Conservation (phyloP, 148 eudicot species). For the Rhododendron kiyosumense region DNA sequence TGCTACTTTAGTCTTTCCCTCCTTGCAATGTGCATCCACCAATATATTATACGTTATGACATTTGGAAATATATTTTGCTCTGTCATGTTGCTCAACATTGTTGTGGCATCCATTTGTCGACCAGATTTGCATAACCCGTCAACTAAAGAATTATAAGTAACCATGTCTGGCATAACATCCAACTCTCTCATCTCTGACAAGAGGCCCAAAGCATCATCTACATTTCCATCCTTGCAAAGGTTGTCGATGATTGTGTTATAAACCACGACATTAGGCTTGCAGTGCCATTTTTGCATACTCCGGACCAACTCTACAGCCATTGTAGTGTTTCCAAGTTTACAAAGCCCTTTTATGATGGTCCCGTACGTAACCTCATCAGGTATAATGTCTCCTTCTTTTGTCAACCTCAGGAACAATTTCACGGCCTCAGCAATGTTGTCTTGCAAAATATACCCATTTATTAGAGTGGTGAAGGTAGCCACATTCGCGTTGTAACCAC, state of each 20-base stretch:
- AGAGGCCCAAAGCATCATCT: constrained; percentile 3
- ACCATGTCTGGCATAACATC: not conserved
- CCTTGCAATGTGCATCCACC: not conserved
- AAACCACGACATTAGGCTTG: not conserved
- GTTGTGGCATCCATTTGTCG: not conserved
- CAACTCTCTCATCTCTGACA: not conserved
- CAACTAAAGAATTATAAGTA: not conserved
- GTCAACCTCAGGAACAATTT: not conserved
- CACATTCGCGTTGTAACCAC: constrained; percentile 5
- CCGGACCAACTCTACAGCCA: constrained; percentile 1
- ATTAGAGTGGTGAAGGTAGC: too few relatives aligned
- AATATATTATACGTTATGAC: not conserved
- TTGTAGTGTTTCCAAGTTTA: not conserved
- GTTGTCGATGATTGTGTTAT: constrained; percentile 2
- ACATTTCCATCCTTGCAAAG: constrained; percentile 10
- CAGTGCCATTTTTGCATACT: constrained; percentile 1
- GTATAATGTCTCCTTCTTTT: not conserved
- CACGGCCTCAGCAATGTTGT: too few relatives aligned
- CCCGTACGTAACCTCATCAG: not conserved
- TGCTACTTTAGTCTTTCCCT: not conserved
- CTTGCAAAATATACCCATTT: too few relatives aligned
- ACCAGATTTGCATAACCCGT: not conserved
- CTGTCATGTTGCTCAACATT: not conserved
- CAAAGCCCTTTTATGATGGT: constrained; percentile 19
- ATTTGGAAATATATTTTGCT: not conserved